phyloP scores from a whole-genome alignment of 148 eudicot species.

The Selenicereus undatus region DNA sequence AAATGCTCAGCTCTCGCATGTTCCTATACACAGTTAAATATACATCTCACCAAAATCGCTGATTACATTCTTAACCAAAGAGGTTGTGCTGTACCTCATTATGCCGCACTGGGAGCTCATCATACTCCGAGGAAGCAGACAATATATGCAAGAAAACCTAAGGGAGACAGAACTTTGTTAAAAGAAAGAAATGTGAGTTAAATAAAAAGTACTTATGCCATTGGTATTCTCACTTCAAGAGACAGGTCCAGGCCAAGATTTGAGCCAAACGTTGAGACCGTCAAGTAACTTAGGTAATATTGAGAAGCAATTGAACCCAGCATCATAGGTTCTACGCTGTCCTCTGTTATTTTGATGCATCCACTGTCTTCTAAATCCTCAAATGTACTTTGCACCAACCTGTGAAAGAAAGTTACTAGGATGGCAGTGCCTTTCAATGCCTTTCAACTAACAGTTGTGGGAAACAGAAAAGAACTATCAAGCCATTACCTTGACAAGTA shows the following conservation, averaged over 20 bases:
- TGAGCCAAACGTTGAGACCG: conserved; percentile 95
- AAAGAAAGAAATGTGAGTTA: neutral
- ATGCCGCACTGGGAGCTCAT: conserved; percentile 98
- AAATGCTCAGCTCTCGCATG: neutral
- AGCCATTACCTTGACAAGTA: conserved; percentile 75
- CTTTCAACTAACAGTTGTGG: neutral
- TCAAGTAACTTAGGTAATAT: conserved; percentile 83
- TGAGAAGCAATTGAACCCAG: conserved; percentile 97
- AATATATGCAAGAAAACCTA: conserved; percentile 80
- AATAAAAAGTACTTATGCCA: neutral
- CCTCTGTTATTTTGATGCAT: conserved; percentile 76
- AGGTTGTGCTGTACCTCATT: conserved; percentile 57
- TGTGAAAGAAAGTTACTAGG: conserved; percentile 31
- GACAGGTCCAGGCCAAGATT: conserved; percentile 83
- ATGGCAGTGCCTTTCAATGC: conserved; percentile 3
- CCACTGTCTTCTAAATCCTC: conserved; percentile 98
- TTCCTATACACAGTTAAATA: neutral
- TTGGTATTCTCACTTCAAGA: conserved; percentile 61
- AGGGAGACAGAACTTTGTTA: conserved; percentile 6
- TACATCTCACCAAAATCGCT: neutral
- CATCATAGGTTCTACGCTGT: conserved; percentile 78
- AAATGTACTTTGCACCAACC: conserved; percentile 82
- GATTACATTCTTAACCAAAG: neutral
- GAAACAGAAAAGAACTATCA: neutral
- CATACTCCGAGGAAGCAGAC: conserved; percentile 92